Evolutionary conservation across 2,329 filamentous ascomycete species (phyloP), one percentile per base, ranked within the genome.

Genomic region (Chrysoporthe puriensis): DNA sequence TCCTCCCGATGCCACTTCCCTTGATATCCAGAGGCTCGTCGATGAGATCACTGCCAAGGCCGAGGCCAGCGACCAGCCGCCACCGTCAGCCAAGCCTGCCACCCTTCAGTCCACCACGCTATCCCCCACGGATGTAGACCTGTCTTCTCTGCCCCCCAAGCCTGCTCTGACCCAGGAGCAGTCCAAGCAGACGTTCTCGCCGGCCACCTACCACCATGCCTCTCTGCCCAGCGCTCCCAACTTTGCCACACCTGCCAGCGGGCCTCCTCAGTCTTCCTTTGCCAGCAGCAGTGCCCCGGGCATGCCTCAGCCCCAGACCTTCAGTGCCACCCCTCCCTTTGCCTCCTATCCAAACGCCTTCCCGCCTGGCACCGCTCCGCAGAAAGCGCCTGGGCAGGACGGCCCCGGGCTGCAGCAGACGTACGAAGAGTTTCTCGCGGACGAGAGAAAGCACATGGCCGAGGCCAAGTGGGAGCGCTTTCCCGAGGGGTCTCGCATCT

Each of bases 381-480:
- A 64, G n/a, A 66, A 65, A 57, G 52, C 58, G 44, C 54, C 68
- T 58, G 68, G 58, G 34, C 56, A 57, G 21, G 66, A 65, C 16
- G 58, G 54, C 21, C 40, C 63, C n/a, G 66, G 68, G 34, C 36
- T 86, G 65, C 88, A 92, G 74, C 86, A 86, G 73, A 83, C 85
- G 61, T 95, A 92, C 80, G 91, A 94, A 67, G 83, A 86, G 14
- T 95, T 94, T 75, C 80, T 93, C 66, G 83, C 85, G 52, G 88
- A 93, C 72, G 92, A 95, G 78, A 85, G 90, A 70, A 86, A 85
- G 71, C 93, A 93, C 77, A 91, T 93, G 73, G 87, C 88, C 0
- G 91, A 94, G 74, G 91, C 90, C 42, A 88, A 91, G 73, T 95
- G 92, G 92, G 91, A 94, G 73, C 87, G 89, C 70, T 95, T 95